Base-by-base conservation (phyloP, 1,284 basidiomycete genomes). In the Melampsora abietis-canadensis region DNA sequence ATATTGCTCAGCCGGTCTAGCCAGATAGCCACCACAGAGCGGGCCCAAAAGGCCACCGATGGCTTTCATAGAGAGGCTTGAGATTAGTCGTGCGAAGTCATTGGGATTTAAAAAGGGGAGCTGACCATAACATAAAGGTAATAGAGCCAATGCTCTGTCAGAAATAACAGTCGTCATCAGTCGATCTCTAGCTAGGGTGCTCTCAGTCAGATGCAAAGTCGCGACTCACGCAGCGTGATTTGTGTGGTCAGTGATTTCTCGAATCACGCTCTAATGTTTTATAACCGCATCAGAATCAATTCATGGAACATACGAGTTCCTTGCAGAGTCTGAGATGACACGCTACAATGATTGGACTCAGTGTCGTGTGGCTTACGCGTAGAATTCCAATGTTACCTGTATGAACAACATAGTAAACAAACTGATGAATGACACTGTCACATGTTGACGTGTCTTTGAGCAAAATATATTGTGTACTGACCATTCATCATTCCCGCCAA, bases 401-500 rank as follows among this genome's bases (percentile, higher is more conserved):
- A 6, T 7, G 46, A 40, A 44, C 17, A 46, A 44, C 12, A 17
- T 12, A 34, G 40, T 44, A 12, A 44, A 3, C 40, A 62, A n/a
- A 6, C 12, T 31, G 12, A 15, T 27, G 2, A n/a, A 21, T 62
- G 60, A 2, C 40, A 44, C 40, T 8, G 10, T 37, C 34, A 37
- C 8, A 37, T 19, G 34, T 40, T 24, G 4, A 46, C 4, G 17
- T 14, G 15, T 12, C 12, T 54, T 31, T 66, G 14, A 14, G 2
- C n/a, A 14, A 54, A 31, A 54, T 34, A 3, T 48, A 12, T 17
- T 27, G n/a, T n/a, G n/a, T n/a, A 51, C 27, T 24, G 17, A 66
- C 65, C 65, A 54, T 66, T 66, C 65, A 66, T 65, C n/a, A 21
- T 19, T 37, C 63, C 63, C 6, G 63, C 63, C 31, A 65, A 65